phyloP scores from a whole-genome alignment of 352 stramenopile species.

The Phytophthora pinifolia region DNA sequence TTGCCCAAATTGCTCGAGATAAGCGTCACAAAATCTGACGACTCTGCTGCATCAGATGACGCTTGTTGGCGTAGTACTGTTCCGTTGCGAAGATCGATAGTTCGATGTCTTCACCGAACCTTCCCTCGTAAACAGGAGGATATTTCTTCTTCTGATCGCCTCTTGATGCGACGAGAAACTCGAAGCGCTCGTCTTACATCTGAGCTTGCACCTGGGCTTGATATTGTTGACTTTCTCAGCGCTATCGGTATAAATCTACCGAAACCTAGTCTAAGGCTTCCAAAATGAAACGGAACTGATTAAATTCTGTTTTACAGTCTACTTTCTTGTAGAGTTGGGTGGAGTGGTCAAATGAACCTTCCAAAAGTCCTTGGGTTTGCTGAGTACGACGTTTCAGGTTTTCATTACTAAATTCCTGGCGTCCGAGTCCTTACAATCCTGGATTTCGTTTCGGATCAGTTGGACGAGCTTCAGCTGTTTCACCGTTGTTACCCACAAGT shows the following conservation, averaged over 20 bases:
- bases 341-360: slow-evolving; percentile 7
- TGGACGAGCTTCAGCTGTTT: slow-evolving; percentile 13
- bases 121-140: too few relatives aligned
- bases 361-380: not conserved
- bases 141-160: too few relatives aligned
- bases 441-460: slow-evolving; percentile 17
- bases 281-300: not conserved
- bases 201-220: slow-evolving; percentile 12
- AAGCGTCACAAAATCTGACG: slow-evolving; percentile 11
- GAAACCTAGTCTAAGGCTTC: not conserved
- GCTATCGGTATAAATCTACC: too few relatives aligned
- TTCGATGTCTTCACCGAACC: too few relatives aligned
- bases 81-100: too few relatives aligned
- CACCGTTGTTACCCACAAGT: slow-evolving; percentile 16
- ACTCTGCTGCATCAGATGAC: too few relatives aligned
- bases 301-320: slow-evolving; percentile 4
- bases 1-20: slow-evolving; percentile 20
- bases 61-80: too few relatives aligned
- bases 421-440: slow-evolving; percentile 6
- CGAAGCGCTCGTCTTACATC: slow-evolving; percentile 9
- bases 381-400: not conserved
- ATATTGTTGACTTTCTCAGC: too few relatives aligned
- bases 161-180: not conserved
- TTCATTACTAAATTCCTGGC: not conserved
- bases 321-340: slow-evolving; percentile 6